Conservation (phyloP, 2,329 filamentous ascomycete species). For the Penicillium corylophilum region DNA sequence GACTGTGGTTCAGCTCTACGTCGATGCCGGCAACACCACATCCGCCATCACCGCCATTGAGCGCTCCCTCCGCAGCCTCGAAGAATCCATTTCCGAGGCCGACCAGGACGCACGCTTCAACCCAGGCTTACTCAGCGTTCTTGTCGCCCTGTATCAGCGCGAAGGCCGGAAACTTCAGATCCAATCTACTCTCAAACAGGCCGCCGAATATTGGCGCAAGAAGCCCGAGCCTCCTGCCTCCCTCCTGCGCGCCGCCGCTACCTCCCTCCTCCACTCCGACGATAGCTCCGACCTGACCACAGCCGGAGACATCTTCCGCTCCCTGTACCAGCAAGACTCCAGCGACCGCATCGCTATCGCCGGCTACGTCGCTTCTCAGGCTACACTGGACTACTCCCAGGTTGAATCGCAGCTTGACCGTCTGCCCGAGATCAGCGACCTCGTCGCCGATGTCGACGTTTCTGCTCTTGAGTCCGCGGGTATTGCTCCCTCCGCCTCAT, state of each 20-base stretch:
- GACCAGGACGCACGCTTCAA: conserved; percentile 73
- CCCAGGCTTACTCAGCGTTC: conserved; percentile 77
- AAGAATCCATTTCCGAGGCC: conserved; percentile 56
- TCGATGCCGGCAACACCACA: conserved; percentile 67
- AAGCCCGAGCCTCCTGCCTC: conserved; percentile 60
- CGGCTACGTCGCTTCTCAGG: conserved; percentile 81
- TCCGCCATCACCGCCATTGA: conserved; percentile 76
- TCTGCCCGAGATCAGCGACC: conserved; percentile 41
- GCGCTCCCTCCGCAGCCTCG: conserved; percentile 69
- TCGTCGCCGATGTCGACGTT: conserved; percentile 46
- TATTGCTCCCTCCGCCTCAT: conserved; percentile 37
- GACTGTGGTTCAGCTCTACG: conserved; percentile 77
- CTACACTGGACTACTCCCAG: conserved; percentile 49
- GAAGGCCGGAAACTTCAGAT: conserved; percentile 72
- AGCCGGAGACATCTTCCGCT: conserved; percentile 76
- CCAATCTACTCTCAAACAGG: conserved; percentile 72
- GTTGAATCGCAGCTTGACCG: conserved; percentile 36
- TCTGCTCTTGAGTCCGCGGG: conserved; percentile 47
- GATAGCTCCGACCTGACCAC: conserved; percentile 65
- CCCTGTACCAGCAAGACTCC: conserved; percentile 64
- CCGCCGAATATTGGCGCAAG: conserved; percentile 75
- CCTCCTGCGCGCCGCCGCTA: conserved; percentile 77
- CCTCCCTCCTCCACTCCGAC: conserved; percentile 74
- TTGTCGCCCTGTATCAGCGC: conserved; percentile 73
- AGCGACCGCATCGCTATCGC: conserved; percentile 69